These are phyloP conservation scores for Beauveria sp. DNA, from an alignment of 2,329 filamentous ascomycete genomes.

Conservation along the genomic window DNA sequence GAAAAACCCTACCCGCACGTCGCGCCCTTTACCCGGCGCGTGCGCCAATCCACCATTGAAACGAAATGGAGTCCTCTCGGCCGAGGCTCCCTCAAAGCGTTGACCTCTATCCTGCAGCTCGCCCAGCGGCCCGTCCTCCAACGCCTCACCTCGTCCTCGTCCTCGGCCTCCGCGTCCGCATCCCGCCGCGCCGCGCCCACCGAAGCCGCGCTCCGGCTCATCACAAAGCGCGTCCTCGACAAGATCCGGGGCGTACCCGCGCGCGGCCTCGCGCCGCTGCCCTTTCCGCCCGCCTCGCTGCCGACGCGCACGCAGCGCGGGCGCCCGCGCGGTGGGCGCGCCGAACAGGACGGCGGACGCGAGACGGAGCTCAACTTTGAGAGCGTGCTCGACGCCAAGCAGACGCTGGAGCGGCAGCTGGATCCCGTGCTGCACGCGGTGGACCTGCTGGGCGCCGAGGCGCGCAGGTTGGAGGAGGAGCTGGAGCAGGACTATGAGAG, in stretches of 20 bases:
- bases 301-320: slow-evolving; percentile 15
- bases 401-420: slow-evolving; percentile 48
- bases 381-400: slow-evolving; percentile 52
- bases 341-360: slow-evolving; percentile 34
- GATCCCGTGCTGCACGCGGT: slow-evolving; percentile 57
- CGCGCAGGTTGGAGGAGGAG: slow-evolving; percentile 45
- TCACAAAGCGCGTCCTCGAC: slow-evolving; percentile 47
- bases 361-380: slow-evolving; percentile 60
- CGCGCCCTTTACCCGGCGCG: slow-evolving; percentile 39
- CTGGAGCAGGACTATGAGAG: slow-evolving; percentile 48
- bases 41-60: slow-evolving; percentile 59
- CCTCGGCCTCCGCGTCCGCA: slow-evolving; percentile 22
- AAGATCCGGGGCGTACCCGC: slow-evolving; percentile 34
- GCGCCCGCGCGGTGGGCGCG: slow-evolving; percentile 13
- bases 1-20: slow-evolving; percentile 41
- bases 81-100: slow-evolving; percentile 43
- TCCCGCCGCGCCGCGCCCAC: slow-evolving; percentile 40
- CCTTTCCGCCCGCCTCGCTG: slow-evolving; percentile 53
- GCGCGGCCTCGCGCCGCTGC: slow-evolving; percentile 35
- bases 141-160: slow-evolving; percentile 33
- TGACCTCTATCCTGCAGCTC: slow-evolving; percentile 49
- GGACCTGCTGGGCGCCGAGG: slow-evolving; percentile 51
- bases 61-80: slow-evolving; percentile 59
- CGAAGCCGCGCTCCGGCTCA: slow-evolving; percentile 45
- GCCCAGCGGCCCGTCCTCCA: slow-evolving; percentile 56